Evolutionary conservation across 345 rosid species (phyloP).

Genomic region (Iberis pinnata): DNA sequence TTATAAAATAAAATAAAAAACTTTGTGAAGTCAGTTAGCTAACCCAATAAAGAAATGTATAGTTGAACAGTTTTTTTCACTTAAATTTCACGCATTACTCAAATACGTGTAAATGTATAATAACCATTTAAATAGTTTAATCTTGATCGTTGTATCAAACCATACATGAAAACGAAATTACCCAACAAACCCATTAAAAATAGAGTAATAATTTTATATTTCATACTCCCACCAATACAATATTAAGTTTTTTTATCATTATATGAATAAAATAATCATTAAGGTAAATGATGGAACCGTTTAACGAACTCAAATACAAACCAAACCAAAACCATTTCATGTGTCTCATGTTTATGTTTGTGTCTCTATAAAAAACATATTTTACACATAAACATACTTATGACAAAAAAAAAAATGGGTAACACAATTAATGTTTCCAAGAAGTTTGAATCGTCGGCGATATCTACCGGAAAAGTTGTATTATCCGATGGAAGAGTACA

Average conservation of each 20-base stretch:
- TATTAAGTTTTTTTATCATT: neutral
- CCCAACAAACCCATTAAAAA: slow-evolving; percentile 28
- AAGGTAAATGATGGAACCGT: slow-evolving; percentile 54
- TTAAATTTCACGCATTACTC: slow-evolving; percentile 19
- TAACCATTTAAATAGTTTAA: neutral
- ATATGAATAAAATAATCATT: slow-evolving; percentile 19
- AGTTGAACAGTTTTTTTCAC: slow-evolving; percentile 29
- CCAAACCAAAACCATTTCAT: no score
- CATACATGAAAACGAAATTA: neutral
- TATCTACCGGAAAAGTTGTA: slow-evolving; percentile 45
- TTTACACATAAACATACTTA: neutral
- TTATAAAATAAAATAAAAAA: no score
- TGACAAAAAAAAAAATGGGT: slow-evolving; percentile 39
- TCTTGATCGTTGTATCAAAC: slow-evolving; percentile 33
- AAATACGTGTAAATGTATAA: neutral
- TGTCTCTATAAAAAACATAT: no score
- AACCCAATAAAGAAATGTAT: slow-evolving; percentile 12
- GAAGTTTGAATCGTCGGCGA: slow-evolving; percentile 16
- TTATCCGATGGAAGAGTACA: slow-evolving; percentile 53
- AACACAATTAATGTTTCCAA: slow-evolving; percentile 32
- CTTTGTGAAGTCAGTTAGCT: no score
- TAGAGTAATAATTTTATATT: no score
- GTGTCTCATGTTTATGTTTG: slow-evolving; percentile 10
- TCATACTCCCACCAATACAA: slow-evolving; percentile 33
- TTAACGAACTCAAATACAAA: slow-evolving; percentile 51